These are phyloP conservation scores for Pistacia integerrima DNA, from an alignment of 345 rosid species.

Conservation along the genomic window DNA sequence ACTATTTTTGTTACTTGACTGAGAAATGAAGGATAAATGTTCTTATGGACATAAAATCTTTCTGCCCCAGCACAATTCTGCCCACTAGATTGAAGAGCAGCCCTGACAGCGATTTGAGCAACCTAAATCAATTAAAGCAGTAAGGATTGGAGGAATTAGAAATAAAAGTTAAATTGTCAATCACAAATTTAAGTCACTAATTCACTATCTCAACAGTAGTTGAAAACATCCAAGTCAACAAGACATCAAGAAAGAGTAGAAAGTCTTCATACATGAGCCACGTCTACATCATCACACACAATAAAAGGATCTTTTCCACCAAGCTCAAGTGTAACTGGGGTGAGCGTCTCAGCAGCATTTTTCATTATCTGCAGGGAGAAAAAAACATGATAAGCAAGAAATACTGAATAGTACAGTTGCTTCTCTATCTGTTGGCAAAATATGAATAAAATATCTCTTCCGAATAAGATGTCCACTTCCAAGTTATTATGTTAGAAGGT, in stretches of 20 bases:
- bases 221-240: slow-evolving; percentile 11
- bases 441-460: not conserved
- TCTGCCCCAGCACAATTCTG: slow-evolving; percentile 99
- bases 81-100: slow-evolving; percentile 91
- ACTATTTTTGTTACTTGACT: slow-evolving; percentile 74
- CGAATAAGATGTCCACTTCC: not conserved
- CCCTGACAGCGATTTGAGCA: slow-evolving; percentile 96
- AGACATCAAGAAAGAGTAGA: slow-evolving; percentile 8
- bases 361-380: slow-evolving; percentile 83
- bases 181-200: slow-evolving; percentile 10
- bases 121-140: slow-evolving; percentile 49
- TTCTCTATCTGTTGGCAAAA: not conserved
- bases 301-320: slow-evolving; percentile 98
- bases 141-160: slow-evolving; percentile 18
- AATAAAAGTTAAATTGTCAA: slow-evolving; percentile 14
- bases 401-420: not conserved
- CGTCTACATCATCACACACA: slow-evolving; percentile 87
- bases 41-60: slow-evolving; percentile 90
- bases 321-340: slow-evolving; percentile 95
- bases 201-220: slow-evolving; percentile 10
- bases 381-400: slow-evolving; percentile 17
- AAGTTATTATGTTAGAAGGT: not conserved
- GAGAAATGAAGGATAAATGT: slow-evolving; percentile 75
- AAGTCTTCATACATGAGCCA: slow-evolving; percentile 61
- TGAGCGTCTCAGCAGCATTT: slow-evolving; percentile 75